These are phyloP conservation scores for Cordia subcordata DNA, from an alignment of 257 asterid genomes.

Conservation along the genomic window DNA sequence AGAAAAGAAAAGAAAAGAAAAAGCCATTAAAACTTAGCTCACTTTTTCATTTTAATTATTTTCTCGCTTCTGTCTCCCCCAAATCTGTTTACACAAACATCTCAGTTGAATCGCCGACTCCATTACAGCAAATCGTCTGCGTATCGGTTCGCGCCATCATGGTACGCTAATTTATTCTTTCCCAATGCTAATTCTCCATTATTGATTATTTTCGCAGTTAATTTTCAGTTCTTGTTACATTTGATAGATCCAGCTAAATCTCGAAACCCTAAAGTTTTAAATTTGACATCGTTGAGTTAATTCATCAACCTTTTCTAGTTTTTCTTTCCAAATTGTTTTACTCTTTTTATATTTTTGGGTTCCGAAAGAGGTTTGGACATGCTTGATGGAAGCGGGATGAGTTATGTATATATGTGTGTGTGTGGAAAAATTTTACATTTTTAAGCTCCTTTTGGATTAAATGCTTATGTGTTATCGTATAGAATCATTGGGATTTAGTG, in stretches of 20 bases:
- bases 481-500: too few relatives aligned
- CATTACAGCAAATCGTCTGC: neutral
- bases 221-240: neutral
- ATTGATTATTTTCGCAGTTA: too few relatives aligned
- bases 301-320: too few relatives aligned
- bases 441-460: neutral
- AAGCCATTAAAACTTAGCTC: too few relatives aligned
- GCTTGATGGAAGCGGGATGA: too few relatives aligned
- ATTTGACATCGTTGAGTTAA: too few relatives aligned
- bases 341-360: neutral
- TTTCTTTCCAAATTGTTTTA: too few relatives aligned
- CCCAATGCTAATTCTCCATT: neutral
- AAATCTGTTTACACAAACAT: too few relatives aligned
- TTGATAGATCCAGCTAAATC: neutral
- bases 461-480: neutral
- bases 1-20: too few relatives aligned
- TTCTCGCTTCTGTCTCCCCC: neutral
- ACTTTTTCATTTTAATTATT: too few relatives aligned
- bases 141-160: neutral
- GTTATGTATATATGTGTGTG: too few relatives aligned
- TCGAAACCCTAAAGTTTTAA: neutral
- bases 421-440: too few relatives aligned
- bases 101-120: neutral
- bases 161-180: neutral
- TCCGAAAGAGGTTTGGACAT: neutral